phyloP scores from a whole-genome alignment of 73 alveolate species.

The Stentor coeruleus region DNA sequence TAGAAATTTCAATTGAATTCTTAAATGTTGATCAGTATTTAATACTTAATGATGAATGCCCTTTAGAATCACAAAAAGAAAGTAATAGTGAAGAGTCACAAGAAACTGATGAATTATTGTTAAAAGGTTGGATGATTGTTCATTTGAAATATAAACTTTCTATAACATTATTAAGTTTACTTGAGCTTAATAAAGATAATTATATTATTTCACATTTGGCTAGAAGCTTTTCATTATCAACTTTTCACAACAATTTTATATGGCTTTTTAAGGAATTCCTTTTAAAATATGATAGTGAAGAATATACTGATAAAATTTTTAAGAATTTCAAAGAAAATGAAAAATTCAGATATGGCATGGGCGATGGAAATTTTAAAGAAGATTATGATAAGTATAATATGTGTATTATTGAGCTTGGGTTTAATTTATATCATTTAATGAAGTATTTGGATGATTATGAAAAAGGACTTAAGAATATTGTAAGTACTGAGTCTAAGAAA shows the following conservation, averaged over 20 bases:
- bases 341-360: background rate
- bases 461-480: conserved; percentile 25
- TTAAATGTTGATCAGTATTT: conserved; percentile 27
- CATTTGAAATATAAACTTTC: conserved; percentile 51
- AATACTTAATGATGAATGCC: background rate
- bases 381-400: conserved; percentile 23
- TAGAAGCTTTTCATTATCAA: conserved; percentile 37
- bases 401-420: conserved; percentile 52
- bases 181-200: conserved; percentile 40
- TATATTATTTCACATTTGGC: conserved; percentile 44
- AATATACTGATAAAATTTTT: conserved; percentile 34
- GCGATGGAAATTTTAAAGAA: conserved; percentile 26
- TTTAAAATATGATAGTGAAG: conserved; percentile 18
- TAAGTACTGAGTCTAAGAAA: conserved; percentile 10
- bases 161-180: conserved; percentile 47
- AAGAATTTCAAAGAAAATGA: conserved; percentile 26
- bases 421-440: conserved; percentile 36
- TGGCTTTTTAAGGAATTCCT: conserved; percentile 36
- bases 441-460: conserved; percentile 39
- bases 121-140: conserved; percentile 48
- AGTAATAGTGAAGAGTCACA: background rate
- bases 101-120: background rate
- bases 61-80: background rate
- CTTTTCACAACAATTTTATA: conserved; percentile 36
- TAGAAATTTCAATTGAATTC: conserved; percentile 46